Conservation (phyloP, 305 asterid genomes). For the Rubia occidens region DNA sequence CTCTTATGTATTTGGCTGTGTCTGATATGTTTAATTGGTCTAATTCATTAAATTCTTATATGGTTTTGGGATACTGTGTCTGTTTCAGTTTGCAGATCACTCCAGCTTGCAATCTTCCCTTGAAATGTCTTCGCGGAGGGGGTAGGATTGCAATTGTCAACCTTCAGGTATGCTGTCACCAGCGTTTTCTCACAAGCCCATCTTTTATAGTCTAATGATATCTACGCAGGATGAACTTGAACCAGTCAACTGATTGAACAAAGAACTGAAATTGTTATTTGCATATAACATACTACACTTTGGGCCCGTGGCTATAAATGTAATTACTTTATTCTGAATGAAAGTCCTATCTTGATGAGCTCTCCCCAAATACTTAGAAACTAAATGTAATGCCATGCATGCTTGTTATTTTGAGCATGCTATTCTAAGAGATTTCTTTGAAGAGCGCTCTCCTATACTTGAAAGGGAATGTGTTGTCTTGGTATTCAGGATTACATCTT, state of each 20-base stretch:
- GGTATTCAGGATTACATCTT: not conserved
- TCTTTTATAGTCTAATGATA: not conserved
- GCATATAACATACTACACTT: not conserved
- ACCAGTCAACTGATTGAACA: not conserved
- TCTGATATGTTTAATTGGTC: not conserved
- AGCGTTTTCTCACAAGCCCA: not conserved
- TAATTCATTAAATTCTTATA: not conserved
- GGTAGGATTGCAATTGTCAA: slow-evolving; percentile 89
- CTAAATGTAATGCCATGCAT: not conserved
- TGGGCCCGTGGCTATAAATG: not conserved
- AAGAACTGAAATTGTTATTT: not conserved
- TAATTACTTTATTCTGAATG: not conserved
- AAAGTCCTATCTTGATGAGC: not conserved
- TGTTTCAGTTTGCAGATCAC: slow-evolving; percentile 86
- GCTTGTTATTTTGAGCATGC: not conserved
- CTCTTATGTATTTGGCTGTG: slow-evolving; percentile 16
- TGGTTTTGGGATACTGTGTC: slow-evolving; percentile 15
- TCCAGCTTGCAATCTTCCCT: slow-evolving; percentile 95
- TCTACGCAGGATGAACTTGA: not conserved
- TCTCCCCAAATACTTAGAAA: not conserved
- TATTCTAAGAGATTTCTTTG: not conserved
- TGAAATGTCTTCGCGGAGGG: slow-evolving; percentile 70
- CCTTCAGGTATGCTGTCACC: slow-evolving; percentile 59
- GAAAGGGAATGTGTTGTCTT: not conserved
- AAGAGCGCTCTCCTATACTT: not conserved